These are phyloP conservation scores for Barnettozyma populi DNA, from an alignment of 805 yeast genomes.

Conservation along the genomic window DNA sequence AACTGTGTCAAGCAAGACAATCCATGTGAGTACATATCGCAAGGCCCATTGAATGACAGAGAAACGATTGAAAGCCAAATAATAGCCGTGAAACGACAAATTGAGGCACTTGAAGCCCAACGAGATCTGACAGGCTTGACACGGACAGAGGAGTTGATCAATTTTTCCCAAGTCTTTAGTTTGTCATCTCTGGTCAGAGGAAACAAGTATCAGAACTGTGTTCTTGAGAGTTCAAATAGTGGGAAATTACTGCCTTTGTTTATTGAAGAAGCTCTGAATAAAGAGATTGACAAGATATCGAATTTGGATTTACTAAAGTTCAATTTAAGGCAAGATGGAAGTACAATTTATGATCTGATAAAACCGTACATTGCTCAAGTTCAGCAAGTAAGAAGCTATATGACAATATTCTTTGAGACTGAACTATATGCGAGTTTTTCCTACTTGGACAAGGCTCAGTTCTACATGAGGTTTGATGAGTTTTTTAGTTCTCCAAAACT, in stretches of 20 bases:
- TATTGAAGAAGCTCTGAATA: constrained; percentile 9
- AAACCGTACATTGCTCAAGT: constrained; percentile 6
- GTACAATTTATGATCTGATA: constrained; percentile 1
- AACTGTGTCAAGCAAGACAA: constrained; percentile 6
- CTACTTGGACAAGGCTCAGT: constrained; percentile 10
- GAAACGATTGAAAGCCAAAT: constrained; percentile 4
- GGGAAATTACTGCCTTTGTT: constrained; percentile 1
- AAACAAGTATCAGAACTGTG: background rate
- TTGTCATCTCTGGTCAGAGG: constrained; percentile 1
- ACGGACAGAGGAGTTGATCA: background rate
- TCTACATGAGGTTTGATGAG: constrained; percentile 6
- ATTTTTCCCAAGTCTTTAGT: constrained; percentile 6
- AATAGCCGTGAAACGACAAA: constrained; percentile 2
- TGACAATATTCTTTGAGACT: constrained; percentile 6
- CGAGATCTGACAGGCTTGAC: background rate
- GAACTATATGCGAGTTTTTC: constrained; percentile 4
- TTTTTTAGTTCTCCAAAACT: constrained; percentile 5
- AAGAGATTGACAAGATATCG: constrained; percentile 4
- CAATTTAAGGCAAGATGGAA: constrained; percentile 7
- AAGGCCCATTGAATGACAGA: constrained; percentile 1
- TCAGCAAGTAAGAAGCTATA: background rate
- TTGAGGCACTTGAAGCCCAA: constrained; percentile 4
- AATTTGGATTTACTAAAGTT: constrained; percentile 7
- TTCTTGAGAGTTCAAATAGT: background rate
- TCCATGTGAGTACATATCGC: constrained; percentile 5